Evolutionary conservation across 495 filamentous ascomycete species (phyloP).

Genomic region (Talaromyces wortmannii): DNA sequence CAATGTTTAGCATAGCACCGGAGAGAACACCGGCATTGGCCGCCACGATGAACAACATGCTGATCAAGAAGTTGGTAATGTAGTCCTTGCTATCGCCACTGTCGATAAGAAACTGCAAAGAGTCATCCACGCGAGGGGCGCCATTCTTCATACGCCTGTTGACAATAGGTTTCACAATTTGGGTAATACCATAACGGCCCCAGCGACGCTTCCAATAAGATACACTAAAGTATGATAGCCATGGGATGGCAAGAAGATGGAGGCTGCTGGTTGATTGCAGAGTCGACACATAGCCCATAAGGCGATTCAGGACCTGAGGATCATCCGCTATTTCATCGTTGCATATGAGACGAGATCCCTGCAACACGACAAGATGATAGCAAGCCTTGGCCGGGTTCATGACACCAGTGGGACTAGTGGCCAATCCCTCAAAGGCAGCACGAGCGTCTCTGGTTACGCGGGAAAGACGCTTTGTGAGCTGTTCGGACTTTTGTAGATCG

Average conservation of each 20-base stretch:
- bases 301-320: slow-evolving; percentile 17
- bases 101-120: slow-evolving; percentile 39
- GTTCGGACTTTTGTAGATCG: slow-evolving; percentile 17
- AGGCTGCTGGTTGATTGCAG: slow-evolving; percentile 14
- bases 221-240: slow-evolving; percentile 26
- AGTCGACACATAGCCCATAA: slow-evolving; percentile 24
- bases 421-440: slow-evolving; percentile 14
- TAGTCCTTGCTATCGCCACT: slow-evolving; percentile 19
- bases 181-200: slow-evolving; percentile 20
- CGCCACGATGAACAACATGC: slow-evolving; percentile 27
- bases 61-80: slow-evolving; percentile 16
- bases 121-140: slow-evolving; percentile 29
- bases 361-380: neutral
- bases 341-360: neutral
- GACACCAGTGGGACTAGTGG: slow-evolving; percentile 12
- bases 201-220: slow-evolving; percentile 14
- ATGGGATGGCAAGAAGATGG: slow-evolving; percentile 34
- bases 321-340: slow-evolving; percentile 33
- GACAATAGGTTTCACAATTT: slow-evolving; percentile 28
- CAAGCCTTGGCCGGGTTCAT: slow-evolving; percentile 23
- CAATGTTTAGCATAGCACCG: slow-evolving; percentile 27
- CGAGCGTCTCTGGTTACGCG: slow-evolving; percentile 21
- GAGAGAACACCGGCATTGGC: slow-evolving; percentile 40
- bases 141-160: slow-evolving; percentile 23
- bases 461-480: slow-evolving; percentile 21